Conservation (phyloP, 768 basidiomycete genomes). For the Pleurotus tuber-regium region DNA sequence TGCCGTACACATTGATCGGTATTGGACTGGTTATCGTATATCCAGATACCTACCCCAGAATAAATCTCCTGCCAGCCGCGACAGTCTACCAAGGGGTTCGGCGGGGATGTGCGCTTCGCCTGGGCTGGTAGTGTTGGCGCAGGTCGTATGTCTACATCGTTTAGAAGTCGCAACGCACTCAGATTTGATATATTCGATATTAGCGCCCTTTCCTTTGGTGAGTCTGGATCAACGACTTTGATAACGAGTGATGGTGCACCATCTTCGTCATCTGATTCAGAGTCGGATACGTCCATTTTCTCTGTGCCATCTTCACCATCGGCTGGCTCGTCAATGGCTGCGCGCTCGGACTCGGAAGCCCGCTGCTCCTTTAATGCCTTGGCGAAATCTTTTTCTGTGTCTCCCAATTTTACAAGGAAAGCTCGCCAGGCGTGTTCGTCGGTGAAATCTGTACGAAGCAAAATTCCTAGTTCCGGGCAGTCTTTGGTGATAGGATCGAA, state of each 20-base stretch:
- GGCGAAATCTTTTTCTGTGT: constrained; percentile 56
- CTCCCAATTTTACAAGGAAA: constrained; percentile 49
- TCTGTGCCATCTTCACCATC: constrained; percentile 24
- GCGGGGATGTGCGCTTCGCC: constrained; percentile 42
- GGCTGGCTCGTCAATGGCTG: constrained; percentile 18
- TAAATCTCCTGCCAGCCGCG: constrained; percentile 76
- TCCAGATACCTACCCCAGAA: constrained; percentile 65
- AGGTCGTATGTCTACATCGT: constrained; percentile 64
- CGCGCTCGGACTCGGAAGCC: not conserved
- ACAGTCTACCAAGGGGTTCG: constrained; percentile 59
- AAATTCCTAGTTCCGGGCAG: constrained; percentile 51
- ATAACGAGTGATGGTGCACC: constrained; percentile 37
- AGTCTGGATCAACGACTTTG: constrained; percentile 46
- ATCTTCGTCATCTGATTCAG: constrained; percentile 26
- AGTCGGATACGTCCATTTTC: constrained; percentile 30
- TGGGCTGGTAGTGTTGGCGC: constrained; percentile 47
- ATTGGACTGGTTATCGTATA: constrained; percentile 70
- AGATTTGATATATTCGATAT: constrained; percentile 62
- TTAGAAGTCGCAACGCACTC: constrained; percentile 62
- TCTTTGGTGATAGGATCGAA: constrained; percentile 45
- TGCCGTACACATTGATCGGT: constrained; percentile 63
- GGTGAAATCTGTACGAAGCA: constrained; percentile 74
- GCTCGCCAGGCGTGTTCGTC: constrained; percentile 63
- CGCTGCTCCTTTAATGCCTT: constrained; percentile 24
- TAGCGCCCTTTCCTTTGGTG: constrained; percentile 35